Conservation (phyloP, 2,329 filamentous ascomycete genomes). For the Mariannaea sp. region DNA sequence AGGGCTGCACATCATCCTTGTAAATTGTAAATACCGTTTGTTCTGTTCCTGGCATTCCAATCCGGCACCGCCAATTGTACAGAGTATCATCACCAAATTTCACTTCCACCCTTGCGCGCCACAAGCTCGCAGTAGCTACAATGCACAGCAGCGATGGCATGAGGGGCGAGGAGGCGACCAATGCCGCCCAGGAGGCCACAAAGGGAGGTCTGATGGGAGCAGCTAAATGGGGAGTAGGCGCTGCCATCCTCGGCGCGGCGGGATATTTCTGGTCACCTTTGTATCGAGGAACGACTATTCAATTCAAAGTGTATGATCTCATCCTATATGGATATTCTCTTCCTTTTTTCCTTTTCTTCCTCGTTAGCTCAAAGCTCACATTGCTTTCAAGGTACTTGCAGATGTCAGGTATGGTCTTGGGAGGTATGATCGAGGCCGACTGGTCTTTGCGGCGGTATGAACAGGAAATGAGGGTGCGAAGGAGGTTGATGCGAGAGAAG, state of each 20-base stretch:
- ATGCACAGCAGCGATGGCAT: constrained; percentile 53
- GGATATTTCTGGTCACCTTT: constrained; percentile 71
- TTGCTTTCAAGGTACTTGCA: constrained; percentile 68
- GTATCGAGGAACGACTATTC: constrained; percentile 73
- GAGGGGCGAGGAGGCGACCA: constrained; percentile 68
- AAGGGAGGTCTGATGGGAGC: constrained; percentile 70
- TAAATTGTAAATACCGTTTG: constrained; percentile 18
- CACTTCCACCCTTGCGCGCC: not conserved
- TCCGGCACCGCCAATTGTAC: not conserved
- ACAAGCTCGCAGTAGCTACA: constrained; percentile 9
- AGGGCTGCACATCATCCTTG: constrained; percentile 24
- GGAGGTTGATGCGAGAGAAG: constrained; percentile 65
- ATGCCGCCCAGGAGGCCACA: constrained; percentile 73
- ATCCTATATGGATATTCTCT: not conserved
- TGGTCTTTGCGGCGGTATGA: constrained; percentile 70
- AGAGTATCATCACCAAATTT: not conserved
- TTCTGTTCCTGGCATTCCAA: not conserved
- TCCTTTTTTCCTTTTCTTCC: too few species aligned
- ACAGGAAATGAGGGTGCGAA: constrained; percentile 65
- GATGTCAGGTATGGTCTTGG: constrained; percentile 85
- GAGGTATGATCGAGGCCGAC: constrained; percentile 78
- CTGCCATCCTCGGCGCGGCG: constrained; percentile 63
- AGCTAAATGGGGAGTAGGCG: constrained; percentile 72
- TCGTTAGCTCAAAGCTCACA: constrained; percentile 5
- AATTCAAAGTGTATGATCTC: constrained; percentile 73